Base-by-base conservation (phyloP, 2,329 filamentous ascomycete species). In the Acephala macrosclerotiorum region DNA sequence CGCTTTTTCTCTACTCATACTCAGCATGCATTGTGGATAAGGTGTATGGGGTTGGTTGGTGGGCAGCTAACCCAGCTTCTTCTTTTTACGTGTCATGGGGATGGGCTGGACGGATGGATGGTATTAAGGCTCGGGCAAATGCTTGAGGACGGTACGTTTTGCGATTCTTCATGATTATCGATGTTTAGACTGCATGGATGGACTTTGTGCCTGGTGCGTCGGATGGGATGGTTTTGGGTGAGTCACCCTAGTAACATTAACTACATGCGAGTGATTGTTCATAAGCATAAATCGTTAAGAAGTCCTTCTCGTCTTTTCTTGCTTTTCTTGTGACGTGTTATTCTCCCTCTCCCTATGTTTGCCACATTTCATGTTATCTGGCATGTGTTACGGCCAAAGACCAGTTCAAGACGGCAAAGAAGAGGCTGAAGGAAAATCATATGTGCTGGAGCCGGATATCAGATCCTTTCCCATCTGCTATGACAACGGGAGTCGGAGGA, bases 21-120 rank as follows among this genome's bases (percentile, higher is more conserved):
- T 25, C 45, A 62, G 33, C 66, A 68, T 68, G 66, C 70, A 72
- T 70, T 51, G 66, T 61, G 66, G 67, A 69, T 67, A 33, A 70
- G 68, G 70, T 70, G 68, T 70, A 57, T 57, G 29, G 60, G 65
- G 58, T 36, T 40, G 45, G 49, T 36, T 22, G 61, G 56, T 42
- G 20, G 29, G 29, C 29, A 33, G 29, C 29, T 33, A 33, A 29
- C 51, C 29, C 26, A 36, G 29, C 35, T 57, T 6, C 26, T 58
- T 47, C 16, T 49, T 40, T 16, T 47, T 29, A n/a, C 9, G n/a
- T 36, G 55, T n/a, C 18, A 20, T 9, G 20, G 36, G 26, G 9
- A 47, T 11, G 57, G 63, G 22, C 49, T 60, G 42, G 47, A 42
- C 51, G 51, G 40, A 49, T n/a, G 18, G 25, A 53, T 57, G 57